Evolutionary conservation across 2,329 filamentous ascomycete species (phyloP).

Genomic region (Mycogone perniciosa): DNA sequence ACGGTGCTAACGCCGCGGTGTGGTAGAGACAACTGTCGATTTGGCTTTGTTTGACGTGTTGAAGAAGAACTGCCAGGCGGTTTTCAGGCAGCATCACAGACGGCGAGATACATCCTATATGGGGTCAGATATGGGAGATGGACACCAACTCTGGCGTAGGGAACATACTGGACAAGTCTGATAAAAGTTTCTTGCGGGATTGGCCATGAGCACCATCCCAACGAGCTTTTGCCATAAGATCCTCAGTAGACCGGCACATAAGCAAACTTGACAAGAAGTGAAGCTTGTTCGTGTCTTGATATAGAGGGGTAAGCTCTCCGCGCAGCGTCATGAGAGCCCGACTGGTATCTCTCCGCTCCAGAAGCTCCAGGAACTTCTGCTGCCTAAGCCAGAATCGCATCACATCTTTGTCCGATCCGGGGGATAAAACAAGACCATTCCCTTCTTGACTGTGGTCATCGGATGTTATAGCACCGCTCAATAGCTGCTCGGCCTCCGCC

Average conservation of each 20-base stretch:
- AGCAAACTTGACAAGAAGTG: slow-evolving; percentile 83
- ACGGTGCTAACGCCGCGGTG: slow-evolving; percentile 70
- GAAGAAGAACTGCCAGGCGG: slow-evolving; percentile 71
- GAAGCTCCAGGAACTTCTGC: slow-evolving; percentile 88
- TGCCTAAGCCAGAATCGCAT: slow-evolving; percentile 87
- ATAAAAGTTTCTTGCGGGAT: slow-evolving; percentile 69
- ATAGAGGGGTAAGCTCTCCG: slow-evolving; percentile 78
- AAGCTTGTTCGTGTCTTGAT: slow-evolving; percentile 68
- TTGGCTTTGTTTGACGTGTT: slow-evolving; percentile 78
- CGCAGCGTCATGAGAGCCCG: slow-evolving; percentile 77
- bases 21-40: slow-evolving; percentile 83
- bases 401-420: slow-evolving; percentile 66
- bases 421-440: slow-evolving; percentile 65
- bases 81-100: slow-evolving; percentile 96
- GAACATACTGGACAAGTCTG: slow-evolving; percentile 71
- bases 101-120: slow-evolving; percentile 77
- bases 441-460: slow-evolving; percentile 29
- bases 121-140: slow-evolving; percentile 17
- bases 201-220: slow-evolving; percentile 79
- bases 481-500: slow-evolving; percentile 74
- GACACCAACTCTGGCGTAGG: background rate
- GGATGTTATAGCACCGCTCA: slow-evolving; percentile 50
- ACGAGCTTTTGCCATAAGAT: slow-evolving; percentile 67
- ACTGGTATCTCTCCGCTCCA: slow-evolving; percentile 69
- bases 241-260: slow-evolving; percentile 76